These are phyloP conservation scores for Coccomyxa subellipsoidea DNA, from an alignment of 163 green algal species.

Conservation along the genomic window DNA sequence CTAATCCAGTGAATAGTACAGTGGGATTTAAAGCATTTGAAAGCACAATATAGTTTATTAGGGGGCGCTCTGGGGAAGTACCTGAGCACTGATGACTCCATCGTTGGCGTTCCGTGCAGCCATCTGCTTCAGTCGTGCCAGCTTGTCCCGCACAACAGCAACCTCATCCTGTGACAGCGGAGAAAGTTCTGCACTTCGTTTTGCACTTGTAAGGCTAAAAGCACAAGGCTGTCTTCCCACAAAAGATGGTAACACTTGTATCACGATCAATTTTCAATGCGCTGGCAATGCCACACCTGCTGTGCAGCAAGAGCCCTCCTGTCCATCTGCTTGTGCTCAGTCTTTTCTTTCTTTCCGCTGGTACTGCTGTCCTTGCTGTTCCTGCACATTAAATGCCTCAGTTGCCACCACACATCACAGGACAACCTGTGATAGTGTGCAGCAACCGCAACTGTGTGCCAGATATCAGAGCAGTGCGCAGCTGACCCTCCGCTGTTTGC, in stretches of 20 bases:
- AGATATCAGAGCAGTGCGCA: background rate
- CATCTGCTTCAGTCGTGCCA: background rate
- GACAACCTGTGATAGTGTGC: background rate
- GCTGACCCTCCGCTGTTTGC: background rate
- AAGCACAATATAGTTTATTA: no score
- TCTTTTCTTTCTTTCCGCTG: background rate
- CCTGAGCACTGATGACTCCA: background rate
- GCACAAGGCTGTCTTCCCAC: background rate
- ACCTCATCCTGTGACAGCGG: background rate
- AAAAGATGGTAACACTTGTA: background rate
- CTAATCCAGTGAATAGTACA: no score
- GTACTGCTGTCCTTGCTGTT: background rate
- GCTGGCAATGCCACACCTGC: background rate
- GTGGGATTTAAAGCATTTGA: no score
- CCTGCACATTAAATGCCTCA: background rate
- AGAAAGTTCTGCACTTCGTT: background rate
- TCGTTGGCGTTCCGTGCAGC: background rate
- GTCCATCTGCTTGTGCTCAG: background rate
- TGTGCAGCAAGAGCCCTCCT: background rate
- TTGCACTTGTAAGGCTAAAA: background rate
- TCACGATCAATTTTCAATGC: background rate
- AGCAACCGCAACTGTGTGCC: background rate
- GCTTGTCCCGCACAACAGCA: background rate
- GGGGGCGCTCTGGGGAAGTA: background rate
- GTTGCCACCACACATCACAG: background rate